Percentiles rank a stretch among this genome's conserved stretches.
Evolutionary conservation across 352 stramenopile genomes (phyloP).

Genomic region (Phytopythium aichiense): DNA sequence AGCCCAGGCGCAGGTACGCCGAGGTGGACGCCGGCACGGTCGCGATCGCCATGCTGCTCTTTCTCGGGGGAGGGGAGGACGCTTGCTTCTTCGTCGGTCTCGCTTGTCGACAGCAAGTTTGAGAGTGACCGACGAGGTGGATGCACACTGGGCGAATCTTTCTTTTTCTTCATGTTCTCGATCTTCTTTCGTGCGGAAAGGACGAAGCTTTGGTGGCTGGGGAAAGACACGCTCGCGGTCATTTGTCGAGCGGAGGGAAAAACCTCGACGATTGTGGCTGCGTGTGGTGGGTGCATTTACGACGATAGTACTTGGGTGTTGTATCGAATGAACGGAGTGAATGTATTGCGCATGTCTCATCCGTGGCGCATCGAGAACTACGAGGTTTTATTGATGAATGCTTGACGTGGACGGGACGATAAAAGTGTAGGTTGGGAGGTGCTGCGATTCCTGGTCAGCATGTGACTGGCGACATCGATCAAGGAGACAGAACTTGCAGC

Average conservation of each 20-base stretch:
- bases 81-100: background rate
- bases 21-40: constrained; percentile 16
- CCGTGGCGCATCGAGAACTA: background rate
- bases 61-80: background rate
- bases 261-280: constrained; percentile 1
- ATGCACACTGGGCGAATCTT: background rate
- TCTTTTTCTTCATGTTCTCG: background rate
- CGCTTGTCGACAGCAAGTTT: background rate
- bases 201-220: background rate
- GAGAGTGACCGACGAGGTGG: background rate
- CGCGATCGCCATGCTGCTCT: constrained; percentile 13
- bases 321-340: background rate
- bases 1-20: constrained; percentile 29
- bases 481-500: background rate
- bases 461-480: background rate
- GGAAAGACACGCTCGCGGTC: constrained; percentile 5
- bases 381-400: background rate
- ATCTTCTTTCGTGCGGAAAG: constrained; percentile 1
- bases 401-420: background rate
- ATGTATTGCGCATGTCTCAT: constrained; percentile 1
- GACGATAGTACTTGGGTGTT: background rate
- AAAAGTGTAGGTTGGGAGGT: constrained; percentile 7
- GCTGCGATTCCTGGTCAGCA: background rate
- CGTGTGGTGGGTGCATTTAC: background rate
- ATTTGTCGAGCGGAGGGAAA: background rate